Base-by-base conservation (phyloP, 2,329 filamentous ascomycete genomes). In the Colletotrichum plurivorum region DNA sequence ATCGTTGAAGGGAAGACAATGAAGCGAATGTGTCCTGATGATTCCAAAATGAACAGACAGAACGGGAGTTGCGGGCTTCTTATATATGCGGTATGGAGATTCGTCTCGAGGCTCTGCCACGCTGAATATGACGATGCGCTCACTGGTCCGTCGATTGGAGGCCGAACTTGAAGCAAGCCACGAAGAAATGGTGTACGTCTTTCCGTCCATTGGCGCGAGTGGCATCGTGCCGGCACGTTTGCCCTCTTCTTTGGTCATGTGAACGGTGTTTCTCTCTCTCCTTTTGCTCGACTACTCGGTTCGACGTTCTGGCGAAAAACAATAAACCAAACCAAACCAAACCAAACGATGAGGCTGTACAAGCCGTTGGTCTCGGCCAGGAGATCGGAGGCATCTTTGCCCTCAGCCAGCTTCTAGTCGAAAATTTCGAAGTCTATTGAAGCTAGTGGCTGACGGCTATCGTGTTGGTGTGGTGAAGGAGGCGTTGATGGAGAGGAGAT, bases 11-110 rank as follows among this genome's bases (percentile, higher is more conserved):
- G 51, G 51, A 53, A 53, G 51, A n/a, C 15, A 22, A 31, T 16
- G 51, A 12, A 53, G 51, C 15, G 51, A 53, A 53, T 53, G 51
- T 53, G 51, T 53, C 51, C 51, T 53, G 51, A 31, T 53, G 51
- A 53, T 18, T 12, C 51, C 22, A 53, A n/a, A 53, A 53, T 10
- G 51, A 6, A 53, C n/a, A 31, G 10, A 53, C 51, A 53, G 51
- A 31, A 8, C 9, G 51, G 16, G 51, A 53, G 6, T 53, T 6
- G 22, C 8, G 51, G 22, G 51, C 51, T 53, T 36, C 22, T 53
- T 36, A 36, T 53, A 53, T 53, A n/a, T 53, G 51, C 25, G 51
- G 22, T 1, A 36, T n/a, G 25, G 51, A 18, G 13, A n/a, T 16
- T 31, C 22, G 51, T 53, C 22, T 53, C 15, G 51, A 36, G 25